These are phyloP conservation scores for Tilletia indica DNA, from an alignment of 1,284 basidiomycete species.

Conservation along the genomic window DNA sequence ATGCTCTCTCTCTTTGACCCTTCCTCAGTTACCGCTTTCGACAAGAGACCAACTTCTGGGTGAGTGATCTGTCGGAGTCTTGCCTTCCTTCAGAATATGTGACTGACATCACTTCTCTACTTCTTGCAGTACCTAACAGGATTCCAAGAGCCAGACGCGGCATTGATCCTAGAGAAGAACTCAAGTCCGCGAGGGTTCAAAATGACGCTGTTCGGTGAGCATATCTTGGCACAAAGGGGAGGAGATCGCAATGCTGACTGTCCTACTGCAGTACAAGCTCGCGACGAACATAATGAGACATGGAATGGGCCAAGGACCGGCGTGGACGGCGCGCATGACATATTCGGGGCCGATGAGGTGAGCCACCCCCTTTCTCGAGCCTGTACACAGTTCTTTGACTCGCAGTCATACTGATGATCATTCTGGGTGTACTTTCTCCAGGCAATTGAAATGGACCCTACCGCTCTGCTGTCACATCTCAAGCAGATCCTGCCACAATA, in stretches of 20 bases:
- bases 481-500: conserved; percentile 36
- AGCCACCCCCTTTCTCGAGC: neutral
- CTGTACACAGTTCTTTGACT: neutral
- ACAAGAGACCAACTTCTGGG: conserved; percentile 60
- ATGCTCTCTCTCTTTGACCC: neutral
- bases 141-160: conserved; percentile 88
- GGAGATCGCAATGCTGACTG: too few species aligned
- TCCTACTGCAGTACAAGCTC: conserved; percentile 60
- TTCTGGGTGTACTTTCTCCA: neutral
- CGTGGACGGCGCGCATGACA: conserved; percentile 41
- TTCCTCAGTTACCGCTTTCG: conserved; percentile 82
- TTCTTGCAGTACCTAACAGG: conserved; percentile 88
- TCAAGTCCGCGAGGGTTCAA: conserved; percentile 69
- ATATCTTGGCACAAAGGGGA: too few species aligned
- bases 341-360: conserved; percentile 54
- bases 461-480: conserved; percentile 37
- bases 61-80: neutral
- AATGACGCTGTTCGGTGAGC: conserved; percentile 75
- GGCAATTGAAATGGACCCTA: conserved; percentile 38
- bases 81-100: neutral
- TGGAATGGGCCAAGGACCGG: conserved; percentile 81
- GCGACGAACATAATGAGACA: conserved; percentile 73
- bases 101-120: conserved; percentile 56
- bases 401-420: neutral
- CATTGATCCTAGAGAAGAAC: conserved; percentile 63